Percentiles rank a stretch among this genome's conserved stretches.
Evolutionary conservation across 192 early-diverging fungal genomes (phyloP).

Genomic region (Allomyces macrogynus): DNA sequence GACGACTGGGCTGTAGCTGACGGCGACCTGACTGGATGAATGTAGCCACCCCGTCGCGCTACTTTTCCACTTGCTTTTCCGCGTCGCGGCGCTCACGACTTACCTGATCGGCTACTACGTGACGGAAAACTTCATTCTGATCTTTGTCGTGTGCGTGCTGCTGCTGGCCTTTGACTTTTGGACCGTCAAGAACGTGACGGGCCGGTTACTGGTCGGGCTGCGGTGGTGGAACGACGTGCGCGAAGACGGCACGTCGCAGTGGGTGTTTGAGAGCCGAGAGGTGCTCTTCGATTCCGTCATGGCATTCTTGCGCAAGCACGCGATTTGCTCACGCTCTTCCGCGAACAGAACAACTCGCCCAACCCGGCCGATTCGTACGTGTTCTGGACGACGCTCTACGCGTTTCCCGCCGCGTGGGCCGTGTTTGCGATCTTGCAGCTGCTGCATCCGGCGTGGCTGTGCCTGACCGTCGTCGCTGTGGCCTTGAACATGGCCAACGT

Average conservation of each 20-base stretch:
- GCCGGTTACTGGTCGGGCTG: constrained; percentile 83
- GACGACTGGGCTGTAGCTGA: no score
- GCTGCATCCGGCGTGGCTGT: constrained; percentile 58
- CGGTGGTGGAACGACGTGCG: constrained; percentile 99
- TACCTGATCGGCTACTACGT: constrained; percentile 75
- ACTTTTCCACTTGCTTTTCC: constrained; percentile 77
- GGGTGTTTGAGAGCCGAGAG: constrained; percentile 88
- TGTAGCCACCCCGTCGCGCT: constrained; percentile 72
- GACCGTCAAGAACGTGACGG: constrained; percentile 97
- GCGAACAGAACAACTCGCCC: constrained; percentile 17
- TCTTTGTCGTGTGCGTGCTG: constrained; percentile 80
- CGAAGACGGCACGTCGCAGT: constrained; percentile 83
- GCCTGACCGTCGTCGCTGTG: constrained; percentile 71
- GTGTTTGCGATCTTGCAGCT: constrained; percentile 60
- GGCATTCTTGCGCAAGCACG: no score
- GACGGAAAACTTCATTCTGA: constrained; percentile 63
- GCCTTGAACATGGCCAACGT: constrained; percentile 77
- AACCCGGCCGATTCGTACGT: constrained; percentile 77
- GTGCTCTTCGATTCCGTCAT: constrained; percentile 18
- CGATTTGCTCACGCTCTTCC: constrained; percentile 1
- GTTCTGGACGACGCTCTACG: constrained; percentile 86
- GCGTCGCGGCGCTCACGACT: constrained; percentile 52
- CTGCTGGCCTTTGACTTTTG: constrained; percentile 94
- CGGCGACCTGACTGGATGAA: no score
- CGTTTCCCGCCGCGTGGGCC: constrained; percentile 61